Evolutionary conservation across 1,284 basidiomycete genomes (phyloP).

Genomic region (Apiotrichum domesticum): DNA sequence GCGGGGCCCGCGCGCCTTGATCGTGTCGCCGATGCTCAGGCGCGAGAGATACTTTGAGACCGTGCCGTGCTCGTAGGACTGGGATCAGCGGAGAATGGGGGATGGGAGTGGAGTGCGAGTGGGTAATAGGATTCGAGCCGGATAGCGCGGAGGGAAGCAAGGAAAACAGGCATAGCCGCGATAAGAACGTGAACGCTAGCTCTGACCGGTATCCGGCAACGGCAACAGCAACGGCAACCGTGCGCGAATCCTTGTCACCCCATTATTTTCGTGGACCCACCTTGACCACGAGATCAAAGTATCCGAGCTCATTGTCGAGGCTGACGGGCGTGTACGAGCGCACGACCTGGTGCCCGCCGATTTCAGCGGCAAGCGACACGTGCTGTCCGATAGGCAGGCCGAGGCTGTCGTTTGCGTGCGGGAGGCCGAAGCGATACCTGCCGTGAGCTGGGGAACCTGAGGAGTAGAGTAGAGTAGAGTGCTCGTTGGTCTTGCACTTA

Average conservation of each 20-base stretch:
- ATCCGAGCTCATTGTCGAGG: conserved; percentile 82
- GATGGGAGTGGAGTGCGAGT: too few species aligned
- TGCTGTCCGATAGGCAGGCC: conserved; percentile 96
- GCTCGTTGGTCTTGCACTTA: neutral
- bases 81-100: neutral
- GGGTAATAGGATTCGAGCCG: too few species aligned
- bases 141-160: too few species aligned
- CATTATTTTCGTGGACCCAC: conserved; percentile 46
- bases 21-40: conserved; percentile 75
- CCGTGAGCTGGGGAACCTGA: neutral
- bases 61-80: conserved; percentile 96
- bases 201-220: too few species aligned
- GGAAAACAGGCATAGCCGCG: too few species aligned
- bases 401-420: conserved; percentile 64
- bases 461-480: neutral
- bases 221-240: too few species aligned
- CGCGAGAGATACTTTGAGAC: conserved; percentile 77
- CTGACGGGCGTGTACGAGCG: conserved; percentile 94
- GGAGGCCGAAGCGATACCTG: conserved; percentile 87
- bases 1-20: conserved; percentile 91
- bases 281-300: conserved; percentile 96
- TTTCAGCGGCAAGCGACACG: conserved; percentile 83
- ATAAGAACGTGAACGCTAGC: too few species aligned
- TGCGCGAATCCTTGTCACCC: too few species aligned
- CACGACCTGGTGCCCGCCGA: conserved; percentile 81